Base-by-base conservation (phyloP, 768 basidiomycete species). In the Boletus fagicola region DNA sequence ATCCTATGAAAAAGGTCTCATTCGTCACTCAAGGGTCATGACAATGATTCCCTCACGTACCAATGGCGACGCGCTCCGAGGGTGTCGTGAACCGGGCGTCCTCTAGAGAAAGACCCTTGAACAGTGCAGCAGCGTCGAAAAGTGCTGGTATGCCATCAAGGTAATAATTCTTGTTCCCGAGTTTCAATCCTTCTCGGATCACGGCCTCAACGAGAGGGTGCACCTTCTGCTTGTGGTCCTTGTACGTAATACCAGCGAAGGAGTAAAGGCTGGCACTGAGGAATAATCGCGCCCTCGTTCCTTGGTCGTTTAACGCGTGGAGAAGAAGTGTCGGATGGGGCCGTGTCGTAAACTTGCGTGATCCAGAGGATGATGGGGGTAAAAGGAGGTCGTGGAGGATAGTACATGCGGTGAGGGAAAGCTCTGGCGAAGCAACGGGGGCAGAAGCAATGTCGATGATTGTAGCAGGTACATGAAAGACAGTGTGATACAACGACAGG, bases 151-250 rank as follows among this genome's bases (percentile, higher is more conserved):
- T 82, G 20, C 89, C 92, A 65, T 88, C 89, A 18, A 90, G 72
- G 60, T 83, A 91, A 65, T 90, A 86, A 59, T 88, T 84, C 63
- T 89, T 87, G 20, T 80, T 78, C 11, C 92, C 91, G 28, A 93
- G 78, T 70, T 95, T 98, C 56, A 97, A 72, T 7, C 90, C 90
- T 47, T 96, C 91, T 48, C 89, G 81, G 35, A 98, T 80, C 30
- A 87, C 85, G 31, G 83, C 83, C 53, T 90, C 86, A 6, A 87
- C 79, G 1, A 84, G 82, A 8, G 80, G 76, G 11, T 81, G 75
- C 0, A 68, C 66, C 63, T 83, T 90, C 46, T 84, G 82, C 70
- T 92, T 94, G 57, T 78, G 76, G 60, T 88, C 85, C 16, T 60
- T 66, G 65, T 85, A 90, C 4, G 79, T 82, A 16, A 88, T 68